phyloP scores from a whole-genome alignment of 805 yeast species.

The Lachancea thermotolerans region DNA sequence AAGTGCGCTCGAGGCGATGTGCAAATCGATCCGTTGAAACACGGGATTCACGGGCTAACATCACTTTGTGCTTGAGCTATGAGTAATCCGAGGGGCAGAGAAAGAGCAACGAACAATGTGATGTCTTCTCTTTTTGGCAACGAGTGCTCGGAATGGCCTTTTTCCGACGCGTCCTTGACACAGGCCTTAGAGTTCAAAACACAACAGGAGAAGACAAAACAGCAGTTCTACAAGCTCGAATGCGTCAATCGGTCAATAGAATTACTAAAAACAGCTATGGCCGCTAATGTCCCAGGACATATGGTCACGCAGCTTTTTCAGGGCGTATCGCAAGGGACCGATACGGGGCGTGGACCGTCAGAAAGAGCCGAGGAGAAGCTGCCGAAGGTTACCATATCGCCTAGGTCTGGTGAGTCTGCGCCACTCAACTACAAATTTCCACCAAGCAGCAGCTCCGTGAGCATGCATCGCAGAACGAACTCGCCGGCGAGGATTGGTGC shows the following conservation, averaged over 20 bases:
- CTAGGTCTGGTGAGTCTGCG: conserved; percentile 6
- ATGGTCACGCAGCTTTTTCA: conserved; percentile 55
- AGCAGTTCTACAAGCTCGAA: conserved; percentile 67
- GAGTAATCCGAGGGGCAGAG: conserved; percentile 4
- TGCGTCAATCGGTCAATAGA: conserved; percentile 52
- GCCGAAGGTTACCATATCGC: not conserved
- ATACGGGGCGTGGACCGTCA: not conserved
- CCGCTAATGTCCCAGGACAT: conserved; percentile 56
- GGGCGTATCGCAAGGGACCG: conserved; percentile 7
- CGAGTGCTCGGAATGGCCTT: conserved; percentile 45
- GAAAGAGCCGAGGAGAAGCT: conserved; percentile 1
- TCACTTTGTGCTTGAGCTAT: not conserved
- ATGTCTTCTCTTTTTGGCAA: conserved; percentile 43
- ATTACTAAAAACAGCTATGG: conserved; percentile 53
- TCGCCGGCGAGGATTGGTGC: conserved; percentile 74
- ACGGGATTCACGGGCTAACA: not conserved
- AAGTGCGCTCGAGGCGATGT: not conserved
- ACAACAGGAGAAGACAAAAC: conserved; percentile 79
- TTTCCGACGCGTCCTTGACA: conserved; percentile 48
- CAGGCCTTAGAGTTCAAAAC: conserved; percentile 53
- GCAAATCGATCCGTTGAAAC: not conserved
- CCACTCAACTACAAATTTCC: conserved; percentile 20
- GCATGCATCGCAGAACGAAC: conserved; percentile 35
- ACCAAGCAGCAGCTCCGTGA: conserved; percentile 5
- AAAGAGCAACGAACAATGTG: conserved; percentile 2